Evolutionary conservation across 2,329 filamentous ascomycete species (phyloP), one percentile per base, ranked within the genome.

Genomic region (Lasiodiplodia citricola): DNA sequence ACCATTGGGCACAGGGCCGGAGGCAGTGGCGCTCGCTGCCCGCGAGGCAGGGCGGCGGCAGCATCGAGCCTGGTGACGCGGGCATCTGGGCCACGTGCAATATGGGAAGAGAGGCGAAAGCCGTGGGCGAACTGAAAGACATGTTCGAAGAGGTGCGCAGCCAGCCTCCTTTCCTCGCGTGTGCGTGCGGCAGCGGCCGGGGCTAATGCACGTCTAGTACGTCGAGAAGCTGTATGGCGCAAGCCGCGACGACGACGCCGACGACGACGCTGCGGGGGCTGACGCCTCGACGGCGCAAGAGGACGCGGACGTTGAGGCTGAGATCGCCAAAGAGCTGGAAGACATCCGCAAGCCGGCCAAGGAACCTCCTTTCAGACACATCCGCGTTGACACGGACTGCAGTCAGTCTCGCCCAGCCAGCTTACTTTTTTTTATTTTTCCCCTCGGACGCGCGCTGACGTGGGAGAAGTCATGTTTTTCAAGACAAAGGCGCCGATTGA

Each of bases 31-130:
- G 55, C 41, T 35, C 37, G 51, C 67, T 57, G 21, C 47, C 51
- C 23, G 44, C 28, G 28, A 31, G 47, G 14, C 37, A 57, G 31
- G 47, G 54, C 38, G 54, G 54, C 18, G 55, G 64, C 44, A 73
- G 73, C 41, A 84, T 94, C 58, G 87, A 92, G 73, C 83, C 90
- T 5, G 91, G 91, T 5, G 91, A 94, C 74, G 83, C 85, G 65
- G 92, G 92, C 5, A 89, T 95, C 69, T 95, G 91, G 91, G 90
- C 90, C 35, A 94, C 92, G 0, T 94, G 91, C 76, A 88, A 90
- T 64, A 87, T 90, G 75, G 87, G 88, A 72, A 90, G 91, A 82
- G 91, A 92, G 79, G 84, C 83, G 52, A 91, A 89, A 78, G 91
- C 91, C 16, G 86, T 91, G 2, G 83, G 85, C 62, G 92, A 95